These are phyloP conservation scores for Selaginella tamariscina DNA, from an alignment of 75 land plant species.

Conservation along the genomic window DNA sequence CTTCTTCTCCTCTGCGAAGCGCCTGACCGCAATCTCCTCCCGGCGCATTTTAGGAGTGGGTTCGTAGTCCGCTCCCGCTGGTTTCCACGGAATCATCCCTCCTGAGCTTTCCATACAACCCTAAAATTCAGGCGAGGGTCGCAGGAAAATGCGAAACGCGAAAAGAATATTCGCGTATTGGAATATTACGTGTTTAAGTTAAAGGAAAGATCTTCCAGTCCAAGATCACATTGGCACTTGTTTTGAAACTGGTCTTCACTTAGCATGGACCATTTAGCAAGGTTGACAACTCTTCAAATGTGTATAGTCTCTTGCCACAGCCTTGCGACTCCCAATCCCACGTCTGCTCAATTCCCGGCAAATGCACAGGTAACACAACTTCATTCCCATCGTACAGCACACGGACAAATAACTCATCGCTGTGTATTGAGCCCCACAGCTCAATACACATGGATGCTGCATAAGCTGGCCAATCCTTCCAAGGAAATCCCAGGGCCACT, in stretches of 20 bases:
- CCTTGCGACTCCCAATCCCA: background rate
- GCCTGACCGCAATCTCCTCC: background rate
- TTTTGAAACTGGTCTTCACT: constrained; percentile 5
- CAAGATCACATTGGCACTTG: constrained; percentile 16
- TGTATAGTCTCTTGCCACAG: constrained; percentile 6
- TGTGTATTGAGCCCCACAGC: constrained; percentile 7
- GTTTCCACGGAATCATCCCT: background rate
- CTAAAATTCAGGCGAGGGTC: no score
- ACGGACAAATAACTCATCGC: constrained; percentile 12
- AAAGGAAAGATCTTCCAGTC: no score
- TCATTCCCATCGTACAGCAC: constrained; percentile 13
- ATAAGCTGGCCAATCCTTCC: constrained; percentile 17
- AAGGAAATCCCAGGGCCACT: constrained; percentile 17
- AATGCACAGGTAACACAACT: constrained; percentile 12
- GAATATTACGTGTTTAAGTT: no score
- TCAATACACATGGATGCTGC: constrained; percentile 17
- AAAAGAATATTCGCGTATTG: no score
- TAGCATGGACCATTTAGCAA: constrained; percentile 11
- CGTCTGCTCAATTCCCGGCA: background rate
- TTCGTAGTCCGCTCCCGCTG: background rate
- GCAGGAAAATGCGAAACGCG: no score
- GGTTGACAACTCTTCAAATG: constrained; percentile 12
- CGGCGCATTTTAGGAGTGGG: background rate
- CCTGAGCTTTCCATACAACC: background rate
- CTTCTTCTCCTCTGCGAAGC: constrained; percentile 1